These are phyloP conservation scores for Yarrowia sp. DNA, from an alignment of 805 yeast genomes.

Conservation along the genomic window DNA sequence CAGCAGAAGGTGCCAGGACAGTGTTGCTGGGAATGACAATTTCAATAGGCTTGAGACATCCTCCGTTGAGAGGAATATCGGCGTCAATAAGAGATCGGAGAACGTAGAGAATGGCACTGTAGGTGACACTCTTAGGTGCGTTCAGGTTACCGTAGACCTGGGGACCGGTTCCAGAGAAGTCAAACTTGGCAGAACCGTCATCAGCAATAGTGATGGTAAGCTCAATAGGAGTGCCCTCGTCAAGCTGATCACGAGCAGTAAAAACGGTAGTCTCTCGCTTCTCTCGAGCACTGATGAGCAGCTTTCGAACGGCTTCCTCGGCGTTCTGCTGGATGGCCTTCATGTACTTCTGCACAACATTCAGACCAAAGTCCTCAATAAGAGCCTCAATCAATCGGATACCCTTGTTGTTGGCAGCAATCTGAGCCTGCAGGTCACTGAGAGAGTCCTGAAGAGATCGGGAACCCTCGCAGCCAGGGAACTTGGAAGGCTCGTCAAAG, in stretches of 20 bases:
- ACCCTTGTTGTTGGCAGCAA: constrained; percentile 89
- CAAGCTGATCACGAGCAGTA: constrained; percentile 47
- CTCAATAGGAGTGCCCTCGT: constrained; percentile 50
- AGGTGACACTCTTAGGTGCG: constrained; percentile 90
- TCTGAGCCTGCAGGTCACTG: constrained; percentile 83
- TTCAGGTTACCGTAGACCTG: constrained; percentile 89
- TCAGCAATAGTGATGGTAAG: constrained; percentile 50
- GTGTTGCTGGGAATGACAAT: constrained; percentile 69
- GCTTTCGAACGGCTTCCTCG: constrained; percentile 67
- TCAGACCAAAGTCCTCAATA: constrained; percentile 66
- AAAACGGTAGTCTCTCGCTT: constrained; percentile 48
- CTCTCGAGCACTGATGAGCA: constrained; percentile 49
- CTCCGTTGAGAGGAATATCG: constrained; percentile 92
- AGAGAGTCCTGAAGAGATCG: constrained; percentile 83
- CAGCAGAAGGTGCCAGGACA: constrained; percentile 74
- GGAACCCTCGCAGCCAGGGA: constrained; percentile 89
- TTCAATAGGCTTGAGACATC: constrained; percentile 81
- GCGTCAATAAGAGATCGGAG: constrained; percentile 82
- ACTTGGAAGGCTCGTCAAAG: constrained; percentile 75
- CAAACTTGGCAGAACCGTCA: constrained; percentile 72
- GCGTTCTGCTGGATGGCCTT: constrained; percentile 82
- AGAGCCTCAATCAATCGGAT: constrained; percentile 67
- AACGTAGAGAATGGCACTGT: constrained; percentile 87
- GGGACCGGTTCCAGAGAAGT: constrained; percentile 85
- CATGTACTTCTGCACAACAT: constrained; percentile 75